phyloP scores from a whole-genome alignment of 768 basidiomycete species.

The Lepiota venenata region DNA sequence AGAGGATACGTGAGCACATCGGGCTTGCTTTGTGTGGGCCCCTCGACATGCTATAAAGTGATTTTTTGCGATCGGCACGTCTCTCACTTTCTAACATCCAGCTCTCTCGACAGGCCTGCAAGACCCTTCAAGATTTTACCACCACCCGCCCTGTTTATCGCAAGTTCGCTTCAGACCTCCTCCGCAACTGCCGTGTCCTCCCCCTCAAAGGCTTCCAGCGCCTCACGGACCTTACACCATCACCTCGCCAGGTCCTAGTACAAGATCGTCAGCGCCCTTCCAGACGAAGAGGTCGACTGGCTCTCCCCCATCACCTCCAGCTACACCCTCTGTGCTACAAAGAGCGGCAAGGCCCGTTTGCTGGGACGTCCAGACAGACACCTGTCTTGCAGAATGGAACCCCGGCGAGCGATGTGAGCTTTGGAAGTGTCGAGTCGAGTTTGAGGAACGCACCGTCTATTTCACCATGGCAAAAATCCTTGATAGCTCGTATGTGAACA shows the following conservation, averaged over 20 bases:
- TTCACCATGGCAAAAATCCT: slow-evolving; percentile 74
- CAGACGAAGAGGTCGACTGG: slow-evolving; percentile 72
- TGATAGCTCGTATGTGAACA: slow-evolving; percentile 45
- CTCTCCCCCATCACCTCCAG: slow-evolving; percentile 72
- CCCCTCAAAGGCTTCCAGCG: slow-evolving; percentile 70
- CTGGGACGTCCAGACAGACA: slow-evolving; percentile 67
- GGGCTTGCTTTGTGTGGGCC: too few relatives aligned
- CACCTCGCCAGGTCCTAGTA: slow-evolving; percentile 50
- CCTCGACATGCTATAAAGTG: too few relatives aligned
- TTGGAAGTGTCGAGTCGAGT: slow-evolving; percentile 79
- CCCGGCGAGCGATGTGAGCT: slow-evolving; percentile 63
- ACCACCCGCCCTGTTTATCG: slow-evolving; percentile 68
- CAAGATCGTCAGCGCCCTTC: slow-evolving; percentile 64
- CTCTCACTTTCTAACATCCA: not conserved
- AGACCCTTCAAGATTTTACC: slow-evolving; percentile 55
- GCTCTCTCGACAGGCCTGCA: slow-evolving; percentile 61
- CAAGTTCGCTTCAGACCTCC: slow-evolving; percentile 56
- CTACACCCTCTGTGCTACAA: slow-evolving; percentile 75
- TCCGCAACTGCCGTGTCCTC: slow-evolving; percentile 63
- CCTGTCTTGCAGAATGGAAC: slow-evolving; percentile 66
- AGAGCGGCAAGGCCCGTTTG: slow-evolving; percentile 74
- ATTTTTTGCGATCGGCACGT: too few relatives aligned
- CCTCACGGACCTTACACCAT: slow-evolving; percentile 52
- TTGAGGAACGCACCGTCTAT: slow-evolving; percentile 66
- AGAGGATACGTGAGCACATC: too few relatives aligned